Base-by-base conservation (phyloP, 768 basidiomycete species). In the Boletus speciosus region DNA sequence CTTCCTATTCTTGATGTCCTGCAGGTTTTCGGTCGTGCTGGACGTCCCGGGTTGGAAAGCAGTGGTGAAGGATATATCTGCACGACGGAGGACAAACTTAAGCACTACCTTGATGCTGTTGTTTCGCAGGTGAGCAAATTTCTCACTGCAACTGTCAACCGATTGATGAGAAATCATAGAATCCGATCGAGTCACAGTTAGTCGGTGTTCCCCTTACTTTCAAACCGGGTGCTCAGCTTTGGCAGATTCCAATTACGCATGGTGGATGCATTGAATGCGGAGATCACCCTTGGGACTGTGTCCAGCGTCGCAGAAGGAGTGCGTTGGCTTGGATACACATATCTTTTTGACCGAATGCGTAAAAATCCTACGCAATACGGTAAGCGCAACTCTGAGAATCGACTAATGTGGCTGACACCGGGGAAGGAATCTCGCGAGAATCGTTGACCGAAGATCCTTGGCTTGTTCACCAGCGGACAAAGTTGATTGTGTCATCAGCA, bases 11-110 rank as follows among this genome's bases (percentile, higher is more conserved):
- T 99, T 45, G 97, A 99, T 70, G 97, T 99, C 3, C 74, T 99
- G 4, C 95, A 99, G 76, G 91, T 99, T 21, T 98, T 99, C 63
- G 97, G 97, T 60, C 85, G 97, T 71, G 97, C 97, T 50, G 97
- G 93, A 36, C 81, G 90, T 36, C 90, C 90, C 1, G 90, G 87
- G 11, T 67, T 93, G 47, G 96, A 98, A 71, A 83, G 80, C 16
- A 95, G 94, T 58, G 97, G 97, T 65, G 93, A 95, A 66, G 96
- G 97, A 3, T 98, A 90, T 69, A 97, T 99, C 58, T 97, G 93
- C 56, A 98, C 97, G 0, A 88, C 93, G 0, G 84, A 88, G 25
- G 97, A 99, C 64, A 98, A 95, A 71, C 80, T 99, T 29, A 75
- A 83, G 2, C 93, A 98, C 68, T 97, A 97, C 63, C 80, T 97